Evolutionary conservation across 2,329 filamentous ascomycete species (phyloP), one percentile per base, ranked within the genome.

Genomic region (Chaetomiaceae sp.): DNA sequence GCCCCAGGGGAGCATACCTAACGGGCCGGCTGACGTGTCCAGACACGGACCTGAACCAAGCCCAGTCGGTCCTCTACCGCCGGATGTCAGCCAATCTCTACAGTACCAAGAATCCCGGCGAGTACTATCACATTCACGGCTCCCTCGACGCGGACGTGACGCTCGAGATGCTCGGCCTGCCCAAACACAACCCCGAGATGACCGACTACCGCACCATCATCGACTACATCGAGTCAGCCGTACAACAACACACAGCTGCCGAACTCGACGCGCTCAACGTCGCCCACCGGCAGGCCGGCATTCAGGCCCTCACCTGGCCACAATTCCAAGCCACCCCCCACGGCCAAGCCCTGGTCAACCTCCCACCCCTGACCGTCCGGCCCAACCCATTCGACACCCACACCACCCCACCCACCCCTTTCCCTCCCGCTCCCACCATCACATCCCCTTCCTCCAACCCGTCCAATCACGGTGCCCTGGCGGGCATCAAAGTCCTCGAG

Each of bases 71-170:
- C 56, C 72, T 81, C 6, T 90, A 90, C 64, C 80, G 86, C 9
- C 81, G 86, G 56, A 75, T 89, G 67, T 87, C 86, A 10, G 86
- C 86, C 13, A 88, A 88, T 56, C 69, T 89, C 1, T 89, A 89
- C 68, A 75, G 79, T 61, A 88, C 86, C 8, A 84, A 81, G 64
- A 76, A 74, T n/a, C 69, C 74, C 1, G 80, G 78, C n/a, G 76
- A 85, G 63, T 89, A 81, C 62, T 90, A 87, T 64, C 86, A 90
- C 62, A 85, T 89, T 23, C 86, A 89, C 64, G 86, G 86, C 40
- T 89, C 86, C 0, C 69, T 90, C 0, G 85, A 89, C 60, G 86
- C 86, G 3, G 83, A 80, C 9, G 84, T 79, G 7, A 86, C 85
- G 0, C 70, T 89, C 25, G 75, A 79, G 40, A 89, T 89, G 85